phyloP scores from a whole-genome alignment of 257 asterid genomes.

The Datura wrightii region DNA sequence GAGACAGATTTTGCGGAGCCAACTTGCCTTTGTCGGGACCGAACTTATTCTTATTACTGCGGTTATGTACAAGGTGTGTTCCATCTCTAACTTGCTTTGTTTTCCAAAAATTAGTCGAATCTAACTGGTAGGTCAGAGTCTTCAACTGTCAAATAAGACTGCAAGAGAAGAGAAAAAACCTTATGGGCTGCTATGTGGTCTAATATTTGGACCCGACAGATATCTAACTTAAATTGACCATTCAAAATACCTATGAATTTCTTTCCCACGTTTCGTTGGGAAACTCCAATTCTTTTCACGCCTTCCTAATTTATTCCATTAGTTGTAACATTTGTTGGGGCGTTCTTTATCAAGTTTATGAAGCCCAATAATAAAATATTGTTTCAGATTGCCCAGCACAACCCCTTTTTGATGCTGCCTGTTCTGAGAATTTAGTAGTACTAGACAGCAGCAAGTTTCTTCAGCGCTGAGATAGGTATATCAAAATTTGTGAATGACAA shows the following conservation, averaged over 20 bases:
- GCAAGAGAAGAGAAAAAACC: neutral
- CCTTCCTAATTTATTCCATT: neutral
- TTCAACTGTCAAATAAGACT: neutral
- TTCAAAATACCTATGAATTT: neutral
- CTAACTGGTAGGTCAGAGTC: neutral
- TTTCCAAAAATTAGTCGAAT: neutral
- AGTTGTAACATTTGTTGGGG: constrained; percentile 1
- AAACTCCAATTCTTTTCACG: neutral
- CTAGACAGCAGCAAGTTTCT: neutral
- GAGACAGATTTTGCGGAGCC: neutral
- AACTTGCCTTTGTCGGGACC: constrained; percentile 38
- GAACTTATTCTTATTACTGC: neutral
- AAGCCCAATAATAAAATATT: neutral
- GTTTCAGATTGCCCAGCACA: neutral
- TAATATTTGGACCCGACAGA: neutral
- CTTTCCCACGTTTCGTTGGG: neutral
- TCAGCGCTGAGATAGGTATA: neutral
- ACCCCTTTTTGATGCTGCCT: neutral
- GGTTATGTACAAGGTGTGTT: neutral
- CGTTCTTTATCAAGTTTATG: neutral
- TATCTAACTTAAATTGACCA: neutral
- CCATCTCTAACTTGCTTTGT: neutral
- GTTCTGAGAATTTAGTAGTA: neutral
- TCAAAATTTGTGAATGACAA: neutral
- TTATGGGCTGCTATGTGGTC: neutral